Evolutionary conservation across 805 yeast species (phyloP).

Genomic region (Lachancea fermentati): DNA sequence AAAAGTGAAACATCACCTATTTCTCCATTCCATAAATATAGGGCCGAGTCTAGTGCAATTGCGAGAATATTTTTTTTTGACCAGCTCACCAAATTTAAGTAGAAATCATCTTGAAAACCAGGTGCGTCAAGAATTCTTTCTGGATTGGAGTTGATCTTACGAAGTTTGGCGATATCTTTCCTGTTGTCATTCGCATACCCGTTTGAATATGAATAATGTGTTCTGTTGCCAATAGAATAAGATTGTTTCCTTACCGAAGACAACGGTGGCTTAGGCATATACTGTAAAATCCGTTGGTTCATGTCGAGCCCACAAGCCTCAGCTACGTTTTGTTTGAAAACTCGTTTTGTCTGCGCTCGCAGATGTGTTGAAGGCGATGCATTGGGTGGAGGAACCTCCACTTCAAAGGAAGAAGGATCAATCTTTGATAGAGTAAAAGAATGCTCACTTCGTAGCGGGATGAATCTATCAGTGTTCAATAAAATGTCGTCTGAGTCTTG

Average conservation of each 20-base stretch:
- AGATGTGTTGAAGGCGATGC: conserved; percentile 42
- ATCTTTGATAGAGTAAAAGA: conserved; percentile 29
- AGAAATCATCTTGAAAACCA: conserved; percentile 88
- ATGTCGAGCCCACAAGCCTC: conserved; percentile 89
- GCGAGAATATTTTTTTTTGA: conserved; percentile 76
- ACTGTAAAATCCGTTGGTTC: conserved; percentile 77
- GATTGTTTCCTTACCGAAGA: conserved; percentile 27
- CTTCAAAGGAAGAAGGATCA: conserved; percentile 25
- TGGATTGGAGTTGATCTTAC: conserved; percentile 81
- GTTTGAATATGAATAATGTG: conserved; percentile 31
- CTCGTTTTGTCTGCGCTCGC: conserved; percentile 38
- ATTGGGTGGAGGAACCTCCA: conserved; percentile 42
- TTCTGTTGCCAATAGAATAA: conserved; percentile 27
- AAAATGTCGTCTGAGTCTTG: conserved; percentile 25
- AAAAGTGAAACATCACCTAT: conserved; percentile 71
- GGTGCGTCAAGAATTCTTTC: conserved; percentile 96
- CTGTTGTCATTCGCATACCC: conserved; percentile 13
- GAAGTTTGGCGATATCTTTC: conserved; percentile 56
- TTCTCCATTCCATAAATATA: conserved; percentile 89
- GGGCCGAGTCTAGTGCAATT: conserved; percentile 76
- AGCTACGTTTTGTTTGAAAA: conserved; percentile 78
- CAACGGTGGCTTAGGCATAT: conserved; percentile 79
- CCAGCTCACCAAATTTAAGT: conserved; percentile 84
- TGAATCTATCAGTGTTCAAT: conserved; percentile 49
- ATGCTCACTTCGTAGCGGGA: conserved; percentile 47